Percentiles rank a stretch among this genome's conserved stretches.
Conservation (phyloP, 768 basidiomycete genomes). For the Hebeloma cylindrosporum region DNA sequence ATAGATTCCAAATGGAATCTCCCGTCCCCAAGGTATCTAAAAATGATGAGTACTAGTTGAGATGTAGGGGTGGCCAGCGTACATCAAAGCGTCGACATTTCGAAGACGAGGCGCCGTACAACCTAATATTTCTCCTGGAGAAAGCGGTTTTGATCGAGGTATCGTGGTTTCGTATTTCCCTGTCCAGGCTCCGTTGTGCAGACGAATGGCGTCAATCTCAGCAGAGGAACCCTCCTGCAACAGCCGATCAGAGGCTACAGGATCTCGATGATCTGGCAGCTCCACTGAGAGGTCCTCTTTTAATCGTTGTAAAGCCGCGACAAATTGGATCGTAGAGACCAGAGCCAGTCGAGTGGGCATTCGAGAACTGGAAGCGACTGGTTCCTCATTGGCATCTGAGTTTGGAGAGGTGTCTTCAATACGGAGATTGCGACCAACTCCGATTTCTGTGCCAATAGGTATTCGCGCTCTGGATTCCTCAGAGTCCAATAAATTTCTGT, state of each 20-base stretch:
- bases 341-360: conserved; percentile 75
- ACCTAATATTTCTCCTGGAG: conserved; percentile 95
- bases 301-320: conserved; percentile 84
- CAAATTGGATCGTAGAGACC: conserved; percentile 98
- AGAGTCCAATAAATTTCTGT: conserved; percentile 57
- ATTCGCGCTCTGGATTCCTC: conserved; percentile 47
- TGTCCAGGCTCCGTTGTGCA: conserved; percentile 35
- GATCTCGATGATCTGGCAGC: conserved; percentile 20
- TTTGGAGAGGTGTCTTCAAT: conserved; percentile 49
- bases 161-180: conserved; percentile 75
- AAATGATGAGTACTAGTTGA: conserved; percentile 9
- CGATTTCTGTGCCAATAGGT: conserved; percentile 45
- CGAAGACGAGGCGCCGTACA: conserved; percentile 88
- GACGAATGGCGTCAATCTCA: not conserved
- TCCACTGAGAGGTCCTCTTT: conserved; percentile 71
- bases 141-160: conserved; percentile 87
- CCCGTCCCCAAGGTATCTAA: conserved; percentile 94
- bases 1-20: conserved; percentile 98
- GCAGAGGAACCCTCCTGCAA: conserved; percentile 10
- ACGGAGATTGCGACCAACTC: conserved; percentile 54
- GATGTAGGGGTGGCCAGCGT: conserved; percentile 25
- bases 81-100: conserved; percentile 90
- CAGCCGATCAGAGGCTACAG: not conserved
- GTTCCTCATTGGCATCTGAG: conserved; percentile 2
- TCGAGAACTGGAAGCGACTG: conserved; percentile 17